Evolutionary conservation across 768 basidiomycete species (phyloP), one percentile per base, ranked within the genome.

Genomic region (Tylopilus subfusipes): DNA sequence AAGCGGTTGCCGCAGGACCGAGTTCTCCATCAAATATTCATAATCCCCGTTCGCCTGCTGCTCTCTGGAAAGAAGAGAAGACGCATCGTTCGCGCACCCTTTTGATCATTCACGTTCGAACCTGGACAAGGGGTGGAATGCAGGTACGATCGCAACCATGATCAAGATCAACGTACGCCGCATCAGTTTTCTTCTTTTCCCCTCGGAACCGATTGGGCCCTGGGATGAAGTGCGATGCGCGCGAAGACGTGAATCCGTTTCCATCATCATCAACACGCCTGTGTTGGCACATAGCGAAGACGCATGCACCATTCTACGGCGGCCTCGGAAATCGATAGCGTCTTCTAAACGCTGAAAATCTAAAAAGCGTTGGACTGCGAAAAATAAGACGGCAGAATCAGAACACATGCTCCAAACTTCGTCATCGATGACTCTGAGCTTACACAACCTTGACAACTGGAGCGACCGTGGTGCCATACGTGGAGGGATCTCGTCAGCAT

Each of bases 131-230:
- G 36, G 14, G 29, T 36, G 7, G 25, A 16, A 25, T 34, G 34
- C 46, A 29, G 51, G 52, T 40, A 39, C 22, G 43, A 53, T 56
- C 40, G 36, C 27, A 21, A 48, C 8, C 40, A 19, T 24, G 48
- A 63, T 57, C 64, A 55, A 27, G 48, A 63, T 57, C 64, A 55
- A 27, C 44, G 48, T 54, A 47, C 27, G 31, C 40, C 42, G 39
- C 39, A 46, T 64, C 54, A 42, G 10, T 29, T 25, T 43, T 38
- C 36, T 52, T 50, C 38, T 39, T 50, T 51, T 42, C 48, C 46
- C 27, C 43, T 60, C 51, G 63, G 55, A 44, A 43, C 57, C 64
- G 61, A 46, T 56, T 50, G 45, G 36, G 19, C 29, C 39, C 2
- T 44, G 33, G 34, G 42, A 52, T 45, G 24, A 27, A 29, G 48